Conservation (phyloP, 306 rosid genomes). For the Vigna reflexopilosa region DNA sequence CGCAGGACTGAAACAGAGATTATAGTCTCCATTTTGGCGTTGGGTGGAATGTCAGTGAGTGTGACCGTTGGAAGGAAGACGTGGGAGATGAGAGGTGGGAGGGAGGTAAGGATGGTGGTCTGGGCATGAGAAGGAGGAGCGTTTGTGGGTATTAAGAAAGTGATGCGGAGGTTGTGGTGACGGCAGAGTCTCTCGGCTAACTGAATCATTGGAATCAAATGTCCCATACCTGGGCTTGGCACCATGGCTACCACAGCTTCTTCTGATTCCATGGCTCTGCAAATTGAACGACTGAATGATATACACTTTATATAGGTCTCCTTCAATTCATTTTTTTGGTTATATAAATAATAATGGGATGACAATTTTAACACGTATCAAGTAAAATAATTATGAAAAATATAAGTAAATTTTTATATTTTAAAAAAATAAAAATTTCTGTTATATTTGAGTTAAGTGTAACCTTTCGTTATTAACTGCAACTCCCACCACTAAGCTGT, state of each 20-base stretch:
- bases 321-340: too few species aligned
- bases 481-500: too few species aligned
- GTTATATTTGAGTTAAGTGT: too few species aligned
- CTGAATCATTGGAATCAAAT: background rate
- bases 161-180: background rate
- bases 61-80: background rate
- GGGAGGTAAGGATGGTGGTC: background rate
- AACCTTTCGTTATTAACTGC: too few species aligned
- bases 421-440: too few species aligned
- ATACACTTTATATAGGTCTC: too few species aligned
- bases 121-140: background rate
- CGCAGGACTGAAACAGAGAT: background rate
- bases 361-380: too few species aligned
- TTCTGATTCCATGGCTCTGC: too few species aligned
- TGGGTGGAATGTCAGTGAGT: background rate
- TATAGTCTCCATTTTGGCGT: background rate
- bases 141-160: background rate
- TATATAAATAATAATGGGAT: too few species aligned
- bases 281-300: too few species aligned
- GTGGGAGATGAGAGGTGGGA: background rate
- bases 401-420: too few species aligned
- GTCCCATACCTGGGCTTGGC: conserved; percentile 5
- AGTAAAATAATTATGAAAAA: too few species aligned
- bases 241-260: background rate
- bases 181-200: background rate